Conservation (phyloP, 495 filamentous ascomycete species). For the Trichoderma virens region DNA sequence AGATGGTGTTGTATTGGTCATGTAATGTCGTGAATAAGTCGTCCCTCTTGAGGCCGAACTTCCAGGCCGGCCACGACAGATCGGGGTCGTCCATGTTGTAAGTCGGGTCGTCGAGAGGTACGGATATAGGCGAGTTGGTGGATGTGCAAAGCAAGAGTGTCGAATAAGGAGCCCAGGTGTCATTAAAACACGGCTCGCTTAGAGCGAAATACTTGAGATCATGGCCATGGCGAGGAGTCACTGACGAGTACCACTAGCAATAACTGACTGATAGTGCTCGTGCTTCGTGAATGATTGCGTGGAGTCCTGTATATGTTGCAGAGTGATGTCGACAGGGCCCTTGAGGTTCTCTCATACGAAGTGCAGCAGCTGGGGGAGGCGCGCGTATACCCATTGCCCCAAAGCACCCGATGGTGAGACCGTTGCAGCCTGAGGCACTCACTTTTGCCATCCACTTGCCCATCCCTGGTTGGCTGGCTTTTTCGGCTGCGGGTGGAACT, state of each 20-base stretch:
- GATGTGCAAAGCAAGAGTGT: background rate
- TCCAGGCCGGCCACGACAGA: conserved; percentile 42
- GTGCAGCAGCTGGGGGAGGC: background rate
- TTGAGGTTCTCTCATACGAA: background rate
- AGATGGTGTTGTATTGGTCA: conserved; percentile 34
- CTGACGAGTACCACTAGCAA: background rate
- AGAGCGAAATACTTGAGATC: background rate
- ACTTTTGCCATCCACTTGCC: background rate
- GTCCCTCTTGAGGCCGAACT: conserved; percentile 35
- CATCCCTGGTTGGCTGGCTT: background rate
- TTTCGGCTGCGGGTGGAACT: background rate
- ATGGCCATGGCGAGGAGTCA: conserved; percentile 2
- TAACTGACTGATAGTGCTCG: background rate
- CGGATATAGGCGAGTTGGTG: background rate
- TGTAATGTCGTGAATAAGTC: conserved; percentile 33
- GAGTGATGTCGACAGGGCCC: background rate
- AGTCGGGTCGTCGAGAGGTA: background rate
- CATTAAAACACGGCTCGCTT: background rate
- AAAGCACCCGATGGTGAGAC: background rate
- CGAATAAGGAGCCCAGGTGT: background rate
- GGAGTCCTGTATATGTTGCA: background rate
- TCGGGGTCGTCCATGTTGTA: conserved; percentile 40
- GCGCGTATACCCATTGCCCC: conserved; percentile 9
- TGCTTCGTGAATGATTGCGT: conserved; percentile 1
- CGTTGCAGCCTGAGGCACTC: background rate